Base-by-base conservation (phyloP, 768 basidiomycete species). In the Paxillus involutus region DNA sequence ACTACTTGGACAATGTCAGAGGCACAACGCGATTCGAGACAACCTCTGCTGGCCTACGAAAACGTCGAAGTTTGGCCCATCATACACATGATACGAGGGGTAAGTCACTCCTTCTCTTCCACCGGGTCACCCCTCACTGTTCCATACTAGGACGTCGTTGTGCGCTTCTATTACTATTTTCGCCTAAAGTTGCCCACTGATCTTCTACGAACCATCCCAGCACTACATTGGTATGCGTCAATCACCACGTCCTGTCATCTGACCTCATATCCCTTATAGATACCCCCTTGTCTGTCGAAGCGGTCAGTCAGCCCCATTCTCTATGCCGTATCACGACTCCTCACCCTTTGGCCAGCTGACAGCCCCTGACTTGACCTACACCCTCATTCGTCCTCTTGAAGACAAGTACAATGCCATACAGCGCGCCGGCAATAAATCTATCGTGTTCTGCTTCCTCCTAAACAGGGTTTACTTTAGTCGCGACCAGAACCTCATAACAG, bases 341-440 rank as follows among this genome's bases (percentile, higher is more conserved):
- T 72, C 16, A 63, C 26, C 21, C 26, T 3, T 48, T 26, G 51
- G 48, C 14, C 70, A 95, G 86, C 76, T 97, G 43, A 81, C 80
- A 1, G 86, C 88, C 1, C 91, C 95, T 2, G 95, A 98, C 67
- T 80, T 94, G 35, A 93, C 89, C 2, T 97, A 97, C 67, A 89
- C 91, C 1, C 85, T 98, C 57, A 78, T 96, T 51, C 88, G 86
- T 36, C 95, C 95, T 0, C 78, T 98, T 32, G 82, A 86, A 44
- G 89, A 94, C 54, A 96, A 94, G 73, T 97, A 97, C 70, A 73
- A 81, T 30, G 77, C 78, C 10, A 73, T 94, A 46, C 89, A 91
- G 64, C 79, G 76, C 26, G 66, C 76, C 43, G 87, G 88, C 24
- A 98, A 97, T 72, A 83, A 86, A 66, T 85, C 93, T 6, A 75